Percentiles rank a stretch among this genome's conserved stretches.
These are phyloP conservation scores for Trichoderma hamatum DNA, from an alignment of 2,329 filamentous ascomycete species.

Conservation along the genomic window DNA sequence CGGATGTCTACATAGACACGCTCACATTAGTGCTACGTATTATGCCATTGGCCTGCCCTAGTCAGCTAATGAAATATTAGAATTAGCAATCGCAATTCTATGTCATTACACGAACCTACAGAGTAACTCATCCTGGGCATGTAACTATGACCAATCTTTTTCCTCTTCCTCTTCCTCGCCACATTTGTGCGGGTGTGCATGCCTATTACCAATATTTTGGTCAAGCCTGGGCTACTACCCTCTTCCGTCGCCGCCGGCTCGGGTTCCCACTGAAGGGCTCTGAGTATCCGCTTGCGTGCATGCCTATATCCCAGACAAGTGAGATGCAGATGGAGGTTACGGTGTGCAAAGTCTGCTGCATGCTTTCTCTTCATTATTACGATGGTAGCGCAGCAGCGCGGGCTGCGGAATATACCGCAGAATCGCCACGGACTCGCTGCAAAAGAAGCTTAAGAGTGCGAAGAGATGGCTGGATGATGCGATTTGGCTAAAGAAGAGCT, in stretches of 20 bases:
- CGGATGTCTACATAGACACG: neutral
- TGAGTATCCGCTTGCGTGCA: constrained; percentile 4
- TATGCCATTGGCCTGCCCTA: neutral
- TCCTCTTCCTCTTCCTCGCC: neutral
- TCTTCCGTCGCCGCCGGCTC: too few relatives aligned
- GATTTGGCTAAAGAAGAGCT: neutral
- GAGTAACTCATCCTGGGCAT: neutral
- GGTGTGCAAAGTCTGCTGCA: neutral
- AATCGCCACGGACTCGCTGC: neutral
- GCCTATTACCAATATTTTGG: neutral
- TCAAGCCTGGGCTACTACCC: too few relatives aligned
- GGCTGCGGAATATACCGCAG: neutral
- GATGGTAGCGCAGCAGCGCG: neutral
- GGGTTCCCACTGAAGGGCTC: neutral
- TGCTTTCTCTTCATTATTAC: neutral
- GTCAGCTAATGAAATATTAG: neutral
- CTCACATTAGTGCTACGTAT: neutral
- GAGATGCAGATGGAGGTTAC: constrained; percentile 2
- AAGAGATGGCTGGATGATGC: neutral
- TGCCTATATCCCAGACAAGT: neutral
- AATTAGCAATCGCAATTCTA: neutral
- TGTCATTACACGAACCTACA: neutral
- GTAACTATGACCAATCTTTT: neutral
- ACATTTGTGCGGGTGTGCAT: neutral
- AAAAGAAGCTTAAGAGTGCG: neutral